Percentiles rank a stretch among this genome's conserved stretches.
These are phyloP conservation scores for Microdochium bolleyi DNA, from an alignment of 2,329 filamentous ascomycete species.

Conservation along the genomic window DNA sequence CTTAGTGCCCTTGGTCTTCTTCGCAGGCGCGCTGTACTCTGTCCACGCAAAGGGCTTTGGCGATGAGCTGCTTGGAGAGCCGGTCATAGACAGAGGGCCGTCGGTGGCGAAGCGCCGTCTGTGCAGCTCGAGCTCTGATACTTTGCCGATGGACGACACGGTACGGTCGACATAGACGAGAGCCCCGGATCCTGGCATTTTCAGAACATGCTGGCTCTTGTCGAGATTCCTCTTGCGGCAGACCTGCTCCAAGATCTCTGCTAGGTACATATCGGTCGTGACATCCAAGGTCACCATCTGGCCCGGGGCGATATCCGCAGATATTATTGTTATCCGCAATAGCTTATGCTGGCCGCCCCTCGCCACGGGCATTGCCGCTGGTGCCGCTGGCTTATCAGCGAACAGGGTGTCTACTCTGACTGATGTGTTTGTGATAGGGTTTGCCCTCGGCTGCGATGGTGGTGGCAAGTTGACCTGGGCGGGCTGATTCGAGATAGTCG, in stretches of 20 bases:
- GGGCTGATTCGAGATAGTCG: constrained; percentile 40
- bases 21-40: constrained; percentile 33
- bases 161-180: constrained; percentile 71
- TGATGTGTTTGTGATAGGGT: constrained; percentile 55
- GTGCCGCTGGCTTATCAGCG: constrained; percentile 47
- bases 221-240: constrained; percentile 73
- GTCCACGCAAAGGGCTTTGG: constrained; percentile 52
- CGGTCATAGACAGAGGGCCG: constrained; percentile 58
- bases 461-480: constrained; percentile 19
- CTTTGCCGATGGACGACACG: constrained; percentile 69
- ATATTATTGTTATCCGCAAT: constrained; percentile 63
- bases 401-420: constrained; percentile 45
- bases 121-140: constrained; percentile 67
- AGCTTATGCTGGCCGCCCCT: constrained; percentile 60
- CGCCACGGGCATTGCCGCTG: constrained; percentile 32
- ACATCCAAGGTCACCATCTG: constrained; percentile 67
- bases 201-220: constrained; percentile 71
- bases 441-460: constrained; percentile 32
- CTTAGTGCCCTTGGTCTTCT: constrained; percentile 43
- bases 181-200: constrained; percentile 65
- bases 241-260: constrained; percentile 70
- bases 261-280: constrained; percentile 76
- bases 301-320: constrained; percentile 62
- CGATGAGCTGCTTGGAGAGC: constrained; percentile 62
- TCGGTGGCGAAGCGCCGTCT: constrained; percentile 70